Evolutionary conservation across 2,329 filamentous ascomycete genomes (phyloP).

Genomic region (Scortechinia acanthostroma): DNA sequence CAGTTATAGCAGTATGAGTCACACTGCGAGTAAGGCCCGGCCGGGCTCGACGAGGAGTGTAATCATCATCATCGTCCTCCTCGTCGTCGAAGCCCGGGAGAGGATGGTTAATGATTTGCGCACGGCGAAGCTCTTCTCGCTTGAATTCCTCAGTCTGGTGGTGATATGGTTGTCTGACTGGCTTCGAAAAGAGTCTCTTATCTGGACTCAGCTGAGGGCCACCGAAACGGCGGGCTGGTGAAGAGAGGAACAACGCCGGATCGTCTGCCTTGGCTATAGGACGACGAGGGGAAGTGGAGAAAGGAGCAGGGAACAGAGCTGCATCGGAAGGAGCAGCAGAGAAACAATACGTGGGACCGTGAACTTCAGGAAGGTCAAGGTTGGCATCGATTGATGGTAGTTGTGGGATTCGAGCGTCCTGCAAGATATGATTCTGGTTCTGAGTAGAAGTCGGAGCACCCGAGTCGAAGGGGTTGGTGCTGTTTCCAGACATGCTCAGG

Average conservation of each 20-base stretch:
- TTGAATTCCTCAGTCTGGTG: constrained; percentile 37
- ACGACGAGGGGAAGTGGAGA: constrained; percentile 31
- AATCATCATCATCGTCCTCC: constrained; percentile 15
- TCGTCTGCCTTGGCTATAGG: constrained; percentile 25
- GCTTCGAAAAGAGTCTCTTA: constrained; percentile 13
- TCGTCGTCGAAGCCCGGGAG: background rate
- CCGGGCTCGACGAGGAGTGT: constrained; percentile 13
- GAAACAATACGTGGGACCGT: constrained; percentile 13
- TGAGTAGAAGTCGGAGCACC: too few species aligned
- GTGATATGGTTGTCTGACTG: constrained; percentile 31
- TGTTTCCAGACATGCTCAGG: background rate
- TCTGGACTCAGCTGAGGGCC: constrained; percentile 20
- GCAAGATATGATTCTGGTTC: constrained; percentile 9
- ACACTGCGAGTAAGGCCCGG: constrained; percentile 26
- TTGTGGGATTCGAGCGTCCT: constrained; percentile 18
- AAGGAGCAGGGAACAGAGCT: constrained; percentile 28
- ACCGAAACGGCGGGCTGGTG: constrained; percentile 35
- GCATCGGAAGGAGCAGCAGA: constrained; percentile 17
- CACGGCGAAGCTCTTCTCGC: constrained; percentile 15
- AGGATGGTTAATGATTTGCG: background rate
- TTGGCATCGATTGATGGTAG: constrained; percentile 21
- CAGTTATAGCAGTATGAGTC: constrained; percentile 23
- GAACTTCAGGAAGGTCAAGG: constrained; percentile 21
- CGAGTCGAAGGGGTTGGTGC: background rate
- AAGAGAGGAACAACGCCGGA: constrained; percentile 34